phyloP scores from a whole-genome alignment of 2,329 filamentous ascomycete genomes.

The Aspergillus niger region DNA sequence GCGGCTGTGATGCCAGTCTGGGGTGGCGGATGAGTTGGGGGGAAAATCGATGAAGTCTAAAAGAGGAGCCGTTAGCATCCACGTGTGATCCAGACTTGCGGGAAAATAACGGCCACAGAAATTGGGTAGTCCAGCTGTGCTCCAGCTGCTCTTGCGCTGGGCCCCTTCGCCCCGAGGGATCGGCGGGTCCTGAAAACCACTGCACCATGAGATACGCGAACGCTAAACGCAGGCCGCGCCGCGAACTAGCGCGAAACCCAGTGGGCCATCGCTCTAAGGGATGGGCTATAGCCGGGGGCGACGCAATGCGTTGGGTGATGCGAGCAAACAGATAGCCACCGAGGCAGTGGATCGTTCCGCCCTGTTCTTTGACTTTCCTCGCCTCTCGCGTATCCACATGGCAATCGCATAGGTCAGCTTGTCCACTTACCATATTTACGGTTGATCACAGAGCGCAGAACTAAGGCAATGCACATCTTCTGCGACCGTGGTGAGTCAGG shows the following conservation, averaged over 20 bases:
- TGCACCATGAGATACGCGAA: conserved; percentile 29
- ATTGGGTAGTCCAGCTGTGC: not conserved
- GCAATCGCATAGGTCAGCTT: not conserved
- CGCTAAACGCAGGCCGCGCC: conserved; percentile 28
- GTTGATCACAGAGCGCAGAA: conserved; percentile 71
- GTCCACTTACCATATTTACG: conserved; percentile 66
- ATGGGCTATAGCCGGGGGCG: conserved; percentile 5
- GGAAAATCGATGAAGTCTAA: conserved; percentile 28
- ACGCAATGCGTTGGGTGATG: conserved; percentile 1
- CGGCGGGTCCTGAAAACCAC: conserved; percentile 12
- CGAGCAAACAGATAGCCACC: not conserved
- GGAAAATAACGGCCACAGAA: conserved; percentile 4
- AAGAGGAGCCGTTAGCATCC: conserved; percentile 14
- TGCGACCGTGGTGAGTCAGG: conserved; percentile 69
- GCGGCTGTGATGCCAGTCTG: conserved; percentile 65
- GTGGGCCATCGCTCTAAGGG: conserved; percentile 25
- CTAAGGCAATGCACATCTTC: conserved; percentile 72
- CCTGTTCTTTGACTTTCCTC: not conserved
- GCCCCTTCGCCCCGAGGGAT: conserved; percentile 14
- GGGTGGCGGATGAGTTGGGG: conserved; percentile 49
- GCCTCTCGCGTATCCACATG: not conserved
- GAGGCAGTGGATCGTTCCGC: not conserved
- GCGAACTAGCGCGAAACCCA: conserved; percentile 28
- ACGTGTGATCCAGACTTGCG: conserved; percentile 6
- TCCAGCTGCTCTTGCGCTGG: conserved; percentile 9